Evolutionary conservation across 192 early-diverging fungal species (phyloP).

Genomic region (Coemansia javaensis): DNA sequence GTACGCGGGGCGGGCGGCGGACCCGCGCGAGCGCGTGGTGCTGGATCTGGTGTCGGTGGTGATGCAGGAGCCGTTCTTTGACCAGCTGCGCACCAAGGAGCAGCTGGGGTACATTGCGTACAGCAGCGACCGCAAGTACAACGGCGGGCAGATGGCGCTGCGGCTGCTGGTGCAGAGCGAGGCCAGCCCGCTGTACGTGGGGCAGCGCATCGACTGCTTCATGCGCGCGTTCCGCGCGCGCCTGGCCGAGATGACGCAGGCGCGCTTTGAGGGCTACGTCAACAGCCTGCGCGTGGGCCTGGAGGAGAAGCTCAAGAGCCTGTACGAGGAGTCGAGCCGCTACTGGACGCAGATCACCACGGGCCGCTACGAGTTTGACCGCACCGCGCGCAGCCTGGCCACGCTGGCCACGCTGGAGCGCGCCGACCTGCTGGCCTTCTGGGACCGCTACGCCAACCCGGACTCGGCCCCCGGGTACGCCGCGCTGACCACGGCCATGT

Average conservation of each 20-base stretch:
- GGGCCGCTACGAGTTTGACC: conserved; percentile 79
- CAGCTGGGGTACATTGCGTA: conserved; percentile 70
- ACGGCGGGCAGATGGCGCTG: conserved; percentile 71
- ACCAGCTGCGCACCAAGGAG: conserved; percentile 90
- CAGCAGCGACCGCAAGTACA: conserved; percentile 56
- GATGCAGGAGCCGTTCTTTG: conserved; percentile 83
- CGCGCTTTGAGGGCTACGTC: conserved; percentile 63
- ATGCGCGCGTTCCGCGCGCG: conserved; percentile 54
- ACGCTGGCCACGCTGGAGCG: conserved; percentile 11
- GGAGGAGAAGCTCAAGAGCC: conserved; percentile 72
- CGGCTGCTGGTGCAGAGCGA: conserved; percentile 87
- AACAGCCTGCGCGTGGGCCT: conserved; percentile 59
- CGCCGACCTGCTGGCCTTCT: conserved; percentile 35
- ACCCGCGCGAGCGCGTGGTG: conserved; percentile 60
- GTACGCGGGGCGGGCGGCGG: conserved; percentile 68
- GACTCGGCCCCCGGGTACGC: conserved; percentile 14
- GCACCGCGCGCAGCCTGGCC: conserved; percentile 25
- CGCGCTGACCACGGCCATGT: conserved; percentile 18
- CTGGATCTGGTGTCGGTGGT: conserved; percentile 77
- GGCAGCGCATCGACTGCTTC: conserved; percentile 76
- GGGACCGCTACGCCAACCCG: conserved; percentile 29
- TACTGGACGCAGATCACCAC: conserved; percentile 67
- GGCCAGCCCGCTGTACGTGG: conserved; percentile 71
- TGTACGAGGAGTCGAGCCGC: conserved; percentile 61
- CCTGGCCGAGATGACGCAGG: conserved; percentile 59